These are phyloP conservation scores for Sugiyamaella smithiae DNA, from an alignment of 805 yeast genomes.

Conservation along the genomic window DNA sequence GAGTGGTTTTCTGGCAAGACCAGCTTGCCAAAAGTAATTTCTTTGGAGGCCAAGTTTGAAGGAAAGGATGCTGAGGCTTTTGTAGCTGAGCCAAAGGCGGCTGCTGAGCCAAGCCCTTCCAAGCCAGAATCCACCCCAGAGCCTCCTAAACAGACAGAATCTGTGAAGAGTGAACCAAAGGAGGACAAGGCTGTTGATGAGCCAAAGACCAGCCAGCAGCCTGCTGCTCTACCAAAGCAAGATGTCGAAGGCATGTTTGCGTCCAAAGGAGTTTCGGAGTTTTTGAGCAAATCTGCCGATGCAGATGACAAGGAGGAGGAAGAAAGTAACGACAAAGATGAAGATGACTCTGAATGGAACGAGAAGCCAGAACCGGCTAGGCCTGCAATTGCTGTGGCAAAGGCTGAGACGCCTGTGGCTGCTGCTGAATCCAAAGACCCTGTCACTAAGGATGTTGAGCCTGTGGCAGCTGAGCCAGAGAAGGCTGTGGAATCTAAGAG, in stretches of 20 bases:
- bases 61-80: constrained; percentile 52
- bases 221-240: constrained; percentile 40
- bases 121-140: constrained; percentile 17
- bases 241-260: constrained; percentile 49
- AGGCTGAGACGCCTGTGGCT: constrained; percentile 16
- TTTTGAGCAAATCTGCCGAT: constrained; percentile 47
- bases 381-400: constrained; percentile 23
- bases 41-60: constrained; percentile 76
- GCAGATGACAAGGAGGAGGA: constrained; percentile 33
- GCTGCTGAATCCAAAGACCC: neutral
- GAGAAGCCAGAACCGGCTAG: constrained; percentile 10
- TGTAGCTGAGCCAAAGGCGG: constrained; percentile 24
- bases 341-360: constrained; percentile 7
- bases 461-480: constrained; percentile 16
- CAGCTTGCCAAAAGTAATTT: constrained; percentile 73
- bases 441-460: constrained; percentile 13
- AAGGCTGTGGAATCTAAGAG: constrained; percentile 15
- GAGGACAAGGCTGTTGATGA: neutral
- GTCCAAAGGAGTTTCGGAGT: constrained; percentile 45
- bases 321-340: neutral
- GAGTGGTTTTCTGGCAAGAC: constrained; percentile 80
- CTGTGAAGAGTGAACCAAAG: constrained; percentile 2
- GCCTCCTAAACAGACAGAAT: no score
- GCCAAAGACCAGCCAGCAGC: constrained; percentile 26
- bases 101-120: constrained; percentile 4